Base-by-base conservation (phyloP, 2,329 filamentous ascomycete species). In the Hypocreales sp. region DNA sequence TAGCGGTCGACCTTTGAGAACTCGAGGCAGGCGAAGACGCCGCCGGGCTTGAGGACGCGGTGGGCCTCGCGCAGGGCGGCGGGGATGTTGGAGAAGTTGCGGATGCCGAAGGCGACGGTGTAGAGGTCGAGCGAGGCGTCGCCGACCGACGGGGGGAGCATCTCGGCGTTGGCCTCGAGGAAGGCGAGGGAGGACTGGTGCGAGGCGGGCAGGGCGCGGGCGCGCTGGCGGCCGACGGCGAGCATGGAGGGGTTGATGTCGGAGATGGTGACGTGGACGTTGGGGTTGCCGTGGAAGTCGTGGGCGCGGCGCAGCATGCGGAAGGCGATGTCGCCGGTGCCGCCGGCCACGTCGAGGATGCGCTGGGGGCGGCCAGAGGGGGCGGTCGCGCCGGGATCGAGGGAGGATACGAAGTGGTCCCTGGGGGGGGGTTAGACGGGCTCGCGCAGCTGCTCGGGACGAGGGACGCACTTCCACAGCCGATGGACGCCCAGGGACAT, bases 191-290 rank as follows among this genome's bases (percentile, higher is more conserved):
- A 59, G 11, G 60, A 53, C 33, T 68, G 72, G 38, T 75, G 64
- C 15, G 59, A 55, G 19, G 59, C 58, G 4, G 66, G 61, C 2
- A 72, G 54, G 15, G 62, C 40, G 14, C 74, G 58, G 13, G 82
- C 76, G 36, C 90, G 77, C 51, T 87, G 79, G 37, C 71, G 69
- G 30, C 90, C 90, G 44, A 94, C 90, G 8, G 72, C 72, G 1
- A 98, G 69, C 90, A 98, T 98, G 38, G 82, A 74, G 0, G 82
- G 72, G 58, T 98, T 98, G 60, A 98, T 98, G 58, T 98, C 90
- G 25, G 81, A 79, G 44, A 95, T 83, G 21, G 80, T 93, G 38
- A 98, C 83, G 48, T 70, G 76, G 5, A 86, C 81, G 41, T 78
- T 65, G 12, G 72, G 67, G 56, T 93, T 87, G 33, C 40, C 46